Evolutionary conservation across 2,329 filamentous ascomycete species (phyloP).

Genomic region (Lasiodiplodia sp.): DNA sequence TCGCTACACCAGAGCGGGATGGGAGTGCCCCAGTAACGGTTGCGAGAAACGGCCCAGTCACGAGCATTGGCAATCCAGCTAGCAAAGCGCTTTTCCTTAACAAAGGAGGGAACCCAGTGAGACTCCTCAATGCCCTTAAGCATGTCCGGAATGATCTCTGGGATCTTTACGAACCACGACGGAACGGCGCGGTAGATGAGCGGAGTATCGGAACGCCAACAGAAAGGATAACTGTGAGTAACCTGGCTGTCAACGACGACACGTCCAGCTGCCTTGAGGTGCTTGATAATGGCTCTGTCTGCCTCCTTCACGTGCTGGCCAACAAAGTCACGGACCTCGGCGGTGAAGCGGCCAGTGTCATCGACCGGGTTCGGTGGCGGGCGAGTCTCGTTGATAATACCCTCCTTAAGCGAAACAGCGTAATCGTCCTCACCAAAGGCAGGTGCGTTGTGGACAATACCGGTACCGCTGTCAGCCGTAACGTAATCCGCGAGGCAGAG

Average conservation of each 20-base stretch:
- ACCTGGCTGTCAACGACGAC: constrained; percentile 86
- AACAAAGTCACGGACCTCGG: constrained; percentile 78
- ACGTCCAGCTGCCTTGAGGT: constrained; percentile 78
- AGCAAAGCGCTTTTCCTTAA: constrained; percentile 89
- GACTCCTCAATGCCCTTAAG: constrained; percentile 87
- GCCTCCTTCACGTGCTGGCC: constrained; percentile 91
- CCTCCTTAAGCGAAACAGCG: constrained; percentile 76
- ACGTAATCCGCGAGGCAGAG: constrained; percentile 87
- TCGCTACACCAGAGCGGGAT: constrained; percentile 92
- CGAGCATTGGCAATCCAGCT: constrained; percentile 91
- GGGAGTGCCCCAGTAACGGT: constrained; percentile 94
- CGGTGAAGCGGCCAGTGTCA: constrained; percentile 79
- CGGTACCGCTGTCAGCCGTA: constrained; percentile 87
- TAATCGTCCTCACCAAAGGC: constrained; percentile 98
- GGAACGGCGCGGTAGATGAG: constrained; percentile 92
- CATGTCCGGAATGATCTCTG: constrained; percentile 84
- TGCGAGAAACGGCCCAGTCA: constrained; percentile 95
- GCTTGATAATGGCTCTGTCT: constrained; percentile 90
- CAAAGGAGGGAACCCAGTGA: constrained; percentile 89
- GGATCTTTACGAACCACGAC: constrained; percentile 93
- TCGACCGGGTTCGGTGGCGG: constrained; percentile 92
- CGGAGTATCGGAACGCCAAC: constrained; percentile 92
- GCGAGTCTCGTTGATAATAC: constrained; percentile 77
- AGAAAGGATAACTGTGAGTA: constrained; percentile 92
- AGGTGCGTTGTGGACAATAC: constrained; percentile 91